Evolutionary conservation across 768 basidiomycete species (phyloP).

Genomic region (Xanthoconium stramineum): DNA sequence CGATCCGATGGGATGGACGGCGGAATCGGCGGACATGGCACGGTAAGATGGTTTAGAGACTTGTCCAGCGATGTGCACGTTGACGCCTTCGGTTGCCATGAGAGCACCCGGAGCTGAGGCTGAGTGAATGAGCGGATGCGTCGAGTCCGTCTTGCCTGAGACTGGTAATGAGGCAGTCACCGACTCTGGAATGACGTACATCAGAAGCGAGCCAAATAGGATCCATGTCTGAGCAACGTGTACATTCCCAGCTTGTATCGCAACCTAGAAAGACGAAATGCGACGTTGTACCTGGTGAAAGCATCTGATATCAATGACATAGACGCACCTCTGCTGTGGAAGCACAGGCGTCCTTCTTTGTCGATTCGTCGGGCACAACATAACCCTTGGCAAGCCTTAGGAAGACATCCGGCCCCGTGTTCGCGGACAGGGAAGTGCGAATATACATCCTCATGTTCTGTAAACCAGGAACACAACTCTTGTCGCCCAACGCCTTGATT

Average conservation of each 20-base stretch:
- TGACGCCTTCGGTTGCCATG: conserved; percentile 20
- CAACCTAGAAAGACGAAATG: conserved; percentile 38
- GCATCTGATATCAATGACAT: not conserved
- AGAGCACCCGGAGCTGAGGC: conserved; percentile 43
- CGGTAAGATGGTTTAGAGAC: conserved; percentile 24
- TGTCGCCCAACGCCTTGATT: conserved; percentile 61
- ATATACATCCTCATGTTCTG: conserved; percentile 59
- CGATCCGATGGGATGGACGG: conserved; percentile 3
- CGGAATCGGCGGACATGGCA: conserved; percentile 26
- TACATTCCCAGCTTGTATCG: conserved; percentile 54
- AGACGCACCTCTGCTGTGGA: conserved; percentile 55
- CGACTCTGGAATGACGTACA: conserved; percentile 43
- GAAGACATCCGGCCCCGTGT: conserved; percentile 41
- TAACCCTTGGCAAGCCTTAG: conserved; percentile 62
- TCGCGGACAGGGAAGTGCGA: conserved; percentile 7
- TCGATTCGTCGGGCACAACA: conserved; percentile 39
- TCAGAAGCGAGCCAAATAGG: conserved; percentile 57
- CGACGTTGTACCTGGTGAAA: not conserved
- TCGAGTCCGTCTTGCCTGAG: conserved; percentile 15
- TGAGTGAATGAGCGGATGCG: conserved; percentile 34
- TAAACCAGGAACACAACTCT: conserved; percentile 42
- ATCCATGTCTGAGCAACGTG: conserved; percentile 66
- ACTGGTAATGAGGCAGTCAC: conserved; percentile 25
- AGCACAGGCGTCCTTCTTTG: conserved; percentile 48
- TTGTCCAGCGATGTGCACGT: conserved; percentile 6